Percentiles rank a stretch among this genome's conserved stretches.
Conservation (phyloP, 495 filamentous ascomycete genomes). For the Tetracladium setigerum region DNA sequence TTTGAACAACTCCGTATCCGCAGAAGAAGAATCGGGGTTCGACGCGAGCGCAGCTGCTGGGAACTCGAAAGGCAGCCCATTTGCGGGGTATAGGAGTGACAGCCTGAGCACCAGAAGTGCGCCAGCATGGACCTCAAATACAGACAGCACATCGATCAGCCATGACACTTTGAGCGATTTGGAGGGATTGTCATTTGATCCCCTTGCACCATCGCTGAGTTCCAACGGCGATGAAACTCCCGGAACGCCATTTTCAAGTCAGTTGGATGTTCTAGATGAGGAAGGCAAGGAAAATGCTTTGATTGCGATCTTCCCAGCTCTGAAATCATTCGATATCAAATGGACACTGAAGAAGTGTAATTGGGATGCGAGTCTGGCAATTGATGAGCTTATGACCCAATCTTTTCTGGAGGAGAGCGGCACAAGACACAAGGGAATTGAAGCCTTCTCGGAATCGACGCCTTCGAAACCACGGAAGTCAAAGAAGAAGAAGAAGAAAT, state of each 20-base stretch:
- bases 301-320: slow-evolving; percentile 59
- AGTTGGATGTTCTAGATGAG: slow-evolving; percentile 41
- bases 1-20: slow-evolving; percentile 50
- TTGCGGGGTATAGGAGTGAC: not conserved
- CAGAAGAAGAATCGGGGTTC: slow-evolving; percentile 64
- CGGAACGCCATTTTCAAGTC: slow-evolving; percentile 3
- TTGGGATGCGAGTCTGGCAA: slow-evolving; percentile 55
- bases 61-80: not conserved
- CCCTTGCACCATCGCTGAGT: slow-evolving; percentile 8
- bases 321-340: slow-evolving; percentile 54
- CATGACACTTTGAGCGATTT: slow-evolving; percentile 20
- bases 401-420: slow-evolving; percentile 59
- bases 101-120: slow-evolving; percentile 13
- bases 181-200: slow-evolving; percentile 20
- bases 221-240: slow-evolving; percentile 5
- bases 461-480: slow-evolving; percentile 27
- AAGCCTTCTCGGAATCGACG: slow-evolving; percentile 57
- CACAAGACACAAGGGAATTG: slow-evolving; percentile 61
- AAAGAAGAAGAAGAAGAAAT: slow-evolving; percentile 37
- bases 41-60: slow-evolving; percentile 67
- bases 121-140: slow-evolving; percentile 12
- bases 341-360: slow-evolving; percentile 56
- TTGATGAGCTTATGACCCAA: slow-evolving; percentile 76
- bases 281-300: slow-evolving; percentile 51
- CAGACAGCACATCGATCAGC: slow-evolving; percentile 12